phyloP scores from a whole-genome alignment of 768 basidiomycete genomes.

The Boletus reticuloceps region DNA sequence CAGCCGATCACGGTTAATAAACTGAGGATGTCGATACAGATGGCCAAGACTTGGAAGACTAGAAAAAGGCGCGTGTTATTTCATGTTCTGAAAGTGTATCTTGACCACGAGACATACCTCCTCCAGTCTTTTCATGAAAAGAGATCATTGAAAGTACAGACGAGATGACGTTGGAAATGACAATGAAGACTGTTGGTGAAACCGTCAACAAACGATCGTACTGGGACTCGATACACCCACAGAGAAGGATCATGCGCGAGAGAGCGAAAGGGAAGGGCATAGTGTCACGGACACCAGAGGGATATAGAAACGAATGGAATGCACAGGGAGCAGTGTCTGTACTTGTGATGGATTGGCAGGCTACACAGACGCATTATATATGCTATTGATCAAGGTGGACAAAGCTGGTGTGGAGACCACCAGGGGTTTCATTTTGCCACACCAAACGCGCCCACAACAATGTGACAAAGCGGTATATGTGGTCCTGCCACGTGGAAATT shows the following conservation, averaged over 20 bases:
- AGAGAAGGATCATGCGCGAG: conserved; percentile 17
- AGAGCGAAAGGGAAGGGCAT: conserved; percentile 27
- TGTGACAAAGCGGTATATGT: too few species aligned
- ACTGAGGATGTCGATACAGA: conserved; percentile 12
- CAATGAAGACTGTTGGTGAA: conserved; percentile 14
- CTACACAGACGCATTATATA: conserved; percentile 12
- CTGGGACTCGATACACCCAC: conserved; percentile 9
- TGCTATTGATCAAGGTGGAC: neutral
- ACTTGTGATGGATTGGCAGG: neutral
- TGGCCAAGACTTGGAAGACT: conserved; percentile 23
- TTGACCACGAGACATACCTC: conserved; percentile 15
- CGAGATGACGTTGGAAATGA: conserved; percentile 11
- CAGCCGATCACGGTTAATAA: conserved; percentile 13
- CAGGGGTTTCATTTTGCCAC: neutral
- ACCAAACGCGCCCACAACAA: too few species aligned
- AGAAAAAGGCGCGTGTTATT: neutral
- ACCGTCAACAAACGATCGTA: neutral
- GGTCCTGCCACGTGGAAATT: neutral
- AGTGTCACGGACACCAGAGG: conserved; percentile 21
- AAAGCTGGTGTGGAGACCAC: conserved; percentile 9
- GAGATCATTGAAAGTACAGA: conserved; percentile 15
- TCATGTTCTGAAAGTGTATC: neutral
- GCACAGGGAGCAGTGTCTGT: neutral
- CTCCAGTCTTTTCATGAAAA: conserved; percentile 19
- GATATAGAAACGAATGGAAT: conserved; percentile 4